These are phyloP conservation scores for Trichoderma sp. DNA, from an alignment of 2,329 filamentous ascomycete genomes.

Conservation along the genomic window DNA sequence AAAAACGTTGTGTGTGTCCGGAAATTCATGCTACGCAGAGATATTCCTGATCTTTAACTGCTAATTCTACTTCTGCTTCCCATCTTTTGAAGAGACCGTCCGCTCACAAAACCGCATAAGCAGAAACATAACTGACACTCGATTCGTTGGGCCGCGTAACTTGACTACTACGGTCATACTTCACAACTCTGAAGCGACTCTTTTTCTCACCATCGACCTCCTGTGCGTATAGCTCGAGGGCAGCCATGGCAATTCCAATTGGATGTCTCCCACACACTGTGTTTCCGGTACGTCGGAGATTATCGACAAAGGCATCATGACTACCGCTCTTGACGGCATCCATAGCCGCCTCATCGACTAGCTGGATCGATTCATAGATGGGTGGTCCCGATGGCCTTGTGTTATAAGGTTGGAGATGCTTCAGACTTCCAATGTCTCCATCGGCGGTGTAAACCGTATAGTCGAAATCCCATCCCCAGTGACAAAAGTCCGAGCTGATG, in stretches of 20 bases:
- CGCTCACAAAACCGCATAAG: slow-evolving; percentile 71
- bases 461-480: slow-evolving; percentile 82
- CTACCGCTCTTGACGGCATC: slow-evolving; percentile 76
- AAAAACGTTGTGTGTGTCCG: neutral
- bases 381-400: slow-evolving; percentile 43
- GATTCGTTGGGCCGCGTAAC: slow-evolving; percentile 68
- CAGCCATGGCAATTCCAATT: slow-evolving; percentile 90
- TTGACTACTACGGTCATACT: slow-evolving; percentile 84
- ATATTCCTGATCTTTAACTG: neutral
- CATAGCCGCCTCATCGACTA: slow-evolving; percentile 81
- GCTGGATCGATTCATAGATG: slow-evolving; percentile 84
- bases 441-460: slow-evolving; percentile 74
- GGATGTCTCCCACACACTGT: slow-evolving; percentile 95
- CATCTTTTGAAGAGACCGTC: neutral
- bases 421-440: slow-evolving; percentile 44
- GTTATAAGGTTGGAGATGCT: slow-evolving; percentile 39
- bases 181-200: slow-evolving; percentile 72
- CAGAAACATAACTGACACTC: slow-evolving; percentile 94
- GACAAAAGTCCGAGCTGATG: slow-evolving; percentile 93
- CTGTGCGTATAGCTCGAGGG: slow-evolving; percentile 65
- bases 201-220: slow-evolving; percentile 44
- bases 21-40: neutral
- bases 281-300: slow-evolving; percentile 73
- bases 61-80: neutral
- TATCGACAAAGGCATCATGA: slow-evolving; percentile 69